A percentile compares a stretch with the other conserved stretches of the same genome.
These are phyloP conservation scores for Bacterosira constricta DNA, from an alignment of 108 stramenopile species.

Conservation along the genomic window DNA sequence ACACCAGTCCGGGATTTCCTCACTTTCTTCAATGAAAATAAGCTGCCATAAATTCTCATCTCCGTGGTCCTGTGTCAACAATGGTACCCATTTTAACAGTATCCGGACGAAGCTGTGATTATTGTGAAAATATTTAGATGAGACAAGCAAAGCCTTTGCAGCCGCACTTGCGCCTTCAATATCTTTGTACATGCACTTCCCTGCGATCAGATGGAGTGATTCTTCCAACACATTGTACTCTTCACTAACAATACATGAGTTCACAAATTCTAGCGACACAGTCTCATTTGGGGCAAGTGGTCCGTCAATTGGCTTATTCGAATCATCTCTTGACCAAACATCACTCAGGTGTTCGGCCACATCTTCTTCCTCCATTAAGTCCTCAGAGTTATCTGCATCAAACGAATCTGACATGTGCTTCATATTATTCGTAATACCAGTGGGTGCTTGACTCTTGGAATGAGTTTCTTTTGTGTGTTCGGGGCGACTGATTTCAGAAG, in stretches of 20 bases:
- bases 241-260: not conserved
- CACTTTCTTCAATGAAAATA: constrained; percentile 37
- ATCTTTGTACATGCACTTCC: not conserved
- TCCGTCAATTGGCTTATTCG: not conserved
- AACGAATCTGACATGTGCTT: no score
- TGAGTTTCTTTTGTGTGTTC: constrained; percentile 37
- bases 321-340: no score
- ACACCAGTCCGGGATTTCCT: constrained; percentile 30
- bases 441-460: constrained; percentile 32
- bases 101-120: constrained; percentile 4
- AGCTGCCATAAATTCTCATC: constrained; percentile 48
- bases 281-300: not conserved
- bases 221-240: constrained; percentile 1
- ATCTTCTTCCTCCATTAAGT: no score
- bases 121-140: not conserved
- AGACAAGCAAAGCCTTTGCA: constrained; percentile 11
- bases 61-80: constrained; percentile 36
- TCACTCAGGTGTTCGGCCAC: no score
- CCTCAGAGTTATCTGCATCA: no score
- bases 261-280: constrained; percentile 2
- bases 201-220: constrained; percentile 9
- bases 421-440: no score
- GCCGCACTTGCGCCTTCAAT: not conserved
- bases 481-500: constrained; percentile 7
- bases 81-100: constrained; percentile 64